These are phyloP conservation scores for Apiospora arundinis DNA, from an alignment of 2,329 filamentous ascomycete genomes.

Conservation along the genomic window DNA sequence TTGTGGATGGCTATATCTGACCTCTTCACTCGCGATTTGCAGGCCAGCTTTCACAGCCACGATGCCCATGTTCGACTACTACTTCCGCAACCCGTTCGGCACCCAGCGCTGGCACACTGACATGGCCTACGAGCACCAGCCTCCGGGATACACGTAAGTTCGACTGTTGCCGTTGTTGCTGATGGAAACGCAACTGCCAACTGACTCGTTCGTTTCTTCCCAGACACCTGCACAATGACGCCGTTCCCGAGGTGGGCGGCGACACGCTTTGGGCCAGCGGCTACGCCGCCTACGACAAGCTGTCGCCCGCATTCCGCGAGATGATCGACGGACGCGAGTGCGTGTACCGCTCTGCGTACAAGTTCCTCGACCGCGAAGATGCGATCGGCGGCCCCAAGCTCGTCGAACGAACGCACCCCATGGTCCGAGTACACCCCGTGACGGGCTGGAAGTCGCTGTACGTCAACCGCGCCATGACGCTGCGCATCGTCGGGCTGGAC, in stretches of 20 bases:
- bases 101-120: constrained; percentile 20
- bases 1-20: neutral
- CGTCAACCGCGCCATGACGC: constrained; percentile 63
- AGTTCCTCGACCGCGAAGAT: constrained; percentile 9
- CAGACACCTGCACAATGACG: constrained; percentile 20
- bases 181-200: too few relatives aligned
- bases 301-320: constrained; percentile 20
- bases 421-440: constrained; percentile 21
- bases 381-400: neutral
- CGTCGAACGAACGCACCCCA: constrained; percentile 11
- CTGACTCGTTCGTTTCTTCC: too few relatives aligned
- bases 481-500: constrained; percentile 59
- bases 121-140: constrained; percentile 19
- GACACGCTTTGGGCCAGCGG: constrained; percentile 21
- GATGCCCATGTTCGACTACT: constrained; percentile 19
- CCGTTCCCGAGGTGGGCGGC: constrained; percentile 17
- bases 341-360: constrained; percentile 4
- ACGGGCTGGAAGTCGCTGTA: constrained; percentile 47
- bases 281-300: constrained; percentile 22
- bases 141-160: constrained; percentile 17
- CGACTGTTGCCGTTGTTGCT: neutral
- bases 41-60: constrained; percentile 11
- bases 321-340: constrained; percentile 11
- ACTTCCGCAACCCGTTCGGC: constrained; percentile 21
- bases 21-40: neutral